A percentile compares a stretch with the other conserved stretches of the same genome.
phyloP scores from a whole-genome alignment of 257 asterid genomes.

The Solanum appendiculatum region DNA sequence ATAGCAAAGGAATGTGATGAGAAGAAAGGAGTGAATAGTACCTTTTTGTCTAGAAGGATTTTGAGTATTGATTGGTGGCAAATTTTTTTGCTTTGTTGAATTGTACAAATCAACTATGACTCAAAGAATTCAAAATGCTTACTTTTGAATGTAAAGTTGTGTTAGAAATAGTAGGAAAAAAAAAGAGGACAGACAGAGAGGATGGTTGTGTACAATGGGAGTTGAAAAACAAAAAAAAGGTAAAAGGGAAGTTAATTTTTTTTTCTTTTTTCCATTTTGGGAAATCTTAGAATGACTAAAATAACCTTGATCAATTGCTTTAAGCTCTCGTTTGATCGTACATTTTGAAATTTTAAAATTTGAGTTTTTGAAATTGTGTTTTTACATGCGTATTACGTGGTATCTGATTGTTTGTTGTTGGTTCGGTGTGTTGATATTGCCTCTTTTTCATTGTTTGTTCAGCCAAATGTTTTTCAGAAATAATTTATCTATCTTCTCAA shows the following conservation, averaged over 20 bases:
- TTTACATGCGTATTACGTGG: not conserved
- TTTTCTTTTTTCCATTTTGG: not conserved
- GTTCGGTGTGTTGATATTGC: not conserved
- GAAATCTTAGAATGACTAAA: not conserved
- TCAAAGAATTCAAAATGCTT: not conserved
- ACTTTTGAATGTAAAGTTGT: not conserved
- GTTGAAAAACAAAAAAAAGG: not conserved
- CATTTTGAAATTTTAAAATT: not conserved
- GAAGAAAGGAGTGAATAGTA: not conserved
- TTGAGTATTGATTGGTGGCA: not conserved
- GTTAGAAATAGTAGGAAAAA: not conserved
- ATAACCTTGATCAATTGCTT: too few relatives aligned
- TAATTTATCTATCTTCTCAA: not conserved
- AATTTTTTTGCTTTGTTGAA: not conserved
- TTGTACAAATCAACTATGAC: not conserved
- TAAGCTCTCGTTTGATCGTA: not conserved
- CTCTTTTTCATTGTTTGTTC: not conserved
- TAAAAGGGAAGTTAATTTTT: not conserved
- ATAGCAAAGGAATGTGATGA: not conserved
- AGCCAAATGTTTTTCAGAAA: not conserved
- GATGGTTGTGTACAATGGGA: not conserved
- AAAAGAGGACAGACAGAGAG: not conserved
- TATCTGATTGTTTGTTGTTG: not conserved
- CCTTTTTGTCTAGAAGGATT: not conserved
- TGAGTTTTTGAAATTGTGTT: not conserved